phyloP scores from a whole-genome alignment of 2,329 filamentous ascomycete genomes.

The Thermoascus crustaceus region DNA sequence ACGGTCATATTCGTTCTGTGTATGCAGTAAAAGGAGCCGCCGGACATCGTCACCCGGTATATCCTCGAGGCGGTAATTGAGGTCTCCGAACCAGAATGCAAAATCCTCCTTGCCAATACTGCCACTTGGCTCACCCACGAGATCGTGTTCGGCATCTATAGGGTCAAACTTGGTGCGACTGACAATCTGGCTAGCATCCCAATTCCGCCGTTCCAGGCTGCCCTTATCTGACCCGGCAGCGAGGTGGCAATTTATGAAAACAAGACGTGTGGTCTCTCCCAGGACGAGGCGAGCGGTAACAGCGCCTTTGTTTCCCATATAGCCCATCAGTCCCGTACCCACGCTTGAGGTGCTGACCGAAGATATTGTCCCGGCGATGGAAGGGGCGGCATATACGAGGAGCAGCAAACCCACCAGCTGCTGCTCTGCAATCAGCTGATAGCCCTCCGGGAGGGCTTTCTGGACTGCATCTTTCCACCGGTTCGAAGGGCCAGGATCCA shows the following conservation, averaged over 20 bases:
- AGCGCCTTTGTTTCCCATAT: slow-evolving; percentile 93
- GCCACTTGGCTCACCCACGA: slow-evolving; percentile 49
- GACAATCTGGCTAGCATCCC: slow-evolving; percentile 76
- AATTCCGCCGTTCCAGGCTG: slow-evolving; percentile 74
- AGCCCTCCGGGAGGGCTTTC: slow-evolving; percentile 66
- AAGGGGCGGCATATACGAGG: slow-evolving; percentile 75
- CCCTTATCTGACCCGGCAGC: slow-evolving; percentile 74
- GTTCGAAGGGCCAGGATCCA: slow-evolving; percentile 60
- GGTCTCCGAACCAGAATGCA: slow-evolving; percentile 90
- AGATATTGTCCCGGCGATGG: slow-evolving; percentile 64
- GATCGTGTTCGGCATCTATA: slow-evolving; percentile 55
- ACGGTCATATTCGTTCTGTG: slow-evolving; percentile 65
- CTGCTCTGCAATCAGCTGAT: slow-evolving; percentile 67
- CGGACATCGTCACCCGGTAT: slow-evolving; percentile 87
- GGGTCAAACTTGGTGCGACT: slow-evolving; percentile 70
- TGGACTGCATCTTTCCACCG: slow-evolving; percentile 76
- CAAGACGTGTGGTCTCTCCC: slow-evolving; percentile 79
- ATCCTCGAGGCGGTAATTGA: slow-evolving; percentile 87
- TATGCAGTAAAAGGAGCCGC: slow-evolving; percentile 72
- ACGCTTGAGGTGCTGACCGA: slow-evolving; percentile 76
- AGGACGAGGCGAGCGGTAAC: slow-evolving; percentile 73
- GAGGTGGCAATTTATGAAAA: slow-evolving; percentile 87
- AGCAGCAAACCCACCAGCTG: slow-evolving; percentile 81
- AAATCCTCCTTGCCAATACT: slow-evolving; percentile 85
- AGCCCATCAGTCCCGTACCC: slow-evolving; percentile 83